These are phyloP conservation scores for Pythium periplocum DNA, from an alignment of 352 stramenopile species.

Conservation along the genomic window DNA sequence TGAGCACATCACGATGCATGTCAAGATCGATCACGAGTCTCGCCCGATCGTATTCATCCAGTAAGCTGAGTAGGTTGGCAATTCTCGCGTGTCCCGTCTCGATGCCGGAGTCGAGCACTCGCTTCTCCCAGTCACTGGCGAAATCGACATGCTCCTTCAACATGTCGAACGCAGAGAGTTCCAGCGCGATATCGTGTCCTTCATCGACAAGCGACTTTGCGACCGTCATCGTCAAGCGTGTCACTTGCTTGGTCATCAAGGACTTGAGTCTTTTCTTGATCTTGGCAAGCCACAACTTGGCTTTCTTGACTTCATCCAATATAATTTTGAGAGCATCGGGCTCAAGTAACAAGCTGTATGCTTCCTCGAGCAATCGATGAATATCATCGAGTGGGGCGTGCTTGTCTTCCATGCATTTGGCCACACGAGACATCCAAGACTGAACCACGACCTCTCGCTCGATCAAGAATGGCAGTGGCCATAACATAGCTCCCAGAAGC, in stretches of 20 bases:
- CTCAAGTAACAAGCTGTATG: conserved; percentile 55
- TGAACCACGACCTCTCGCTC: conserved; percentile 58
- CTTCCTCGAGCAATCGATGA: conserved; percentile 50
- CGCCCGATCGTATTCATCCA: conserved; percentile 80
- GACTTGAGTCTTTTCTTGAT: conserved; percentile 77
- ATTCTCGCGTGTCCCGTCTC: conserved; percentile 78
- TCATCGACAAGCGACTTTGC: conserved; percentile 74
- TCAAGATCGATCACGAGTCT: conserved; percentile 80
- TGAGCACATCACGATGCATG: conserved; percentile 86
- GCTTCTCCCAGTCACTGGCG: conserved; percentile 76
- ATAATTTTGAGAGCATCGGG: conserved; percentile 74
- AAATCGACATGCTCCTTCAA: conserved; percentile 77
- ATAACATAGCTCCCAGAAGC: conserved; percentile 52
- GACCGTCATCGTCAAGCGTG: conserved; percentile 50
- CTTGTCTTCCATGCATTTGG: conserved; percentile 55
- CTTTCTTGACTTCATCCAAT: conserved; percentile 77
- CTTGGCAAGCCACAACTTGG: conserved; percentile 78
- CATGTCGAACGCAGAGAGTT: conserved; percentile 65
- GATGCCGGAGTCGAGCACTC: conserved; percentile 68
- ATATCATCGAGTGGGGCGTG: conserved; percentile 49
- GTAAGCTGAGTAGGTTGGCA: conserved; percentile 48
- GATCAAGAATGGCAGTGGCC: conserved; percentile 67
- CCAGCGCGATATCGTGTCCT: conserved; percentile 71
- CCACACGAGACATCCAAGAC: conserved; percentile 54
- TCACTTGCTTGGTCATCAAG: conserved; percentile 65